Evolutionary conservation across 2,329 filamentous ascomycete species (phyloP).

Genomic region (Talaromyces marneffei): DNA sequence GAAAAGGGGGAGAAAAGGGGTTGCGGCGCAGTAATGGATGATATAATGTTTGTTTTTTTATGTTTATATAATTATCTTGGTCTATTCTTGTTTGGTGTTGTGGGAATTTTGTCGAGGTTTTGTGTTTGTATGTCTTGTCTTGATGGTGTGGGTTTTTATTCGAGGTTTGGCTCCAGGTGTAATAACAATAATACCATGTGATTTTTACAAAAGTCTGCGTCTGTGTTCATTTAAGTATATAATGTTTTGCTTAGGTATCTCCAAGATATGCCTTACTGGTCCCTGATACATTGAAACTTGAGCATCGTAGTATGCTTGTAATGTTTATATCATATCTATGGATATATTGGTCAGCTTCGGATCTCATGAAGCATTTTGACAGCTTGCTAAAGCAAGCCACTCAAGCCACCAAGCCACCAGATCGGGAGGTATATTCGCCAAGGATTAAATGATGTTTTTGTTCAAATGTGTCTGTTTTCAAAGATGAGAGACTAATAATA

Average conservation of each 20-base stretch:
- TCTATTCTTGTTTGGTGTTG: not conserved
- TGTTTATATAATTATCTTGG: not conserved
- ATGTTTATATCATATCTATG: not conserved
- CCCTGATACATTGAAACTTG: no score
- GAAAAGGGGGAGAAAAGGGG: not conserved
- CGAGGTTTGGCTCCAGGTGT: conserved; percentile 2
- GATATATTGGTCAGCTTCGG: not conserved
- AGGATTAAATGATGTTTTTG: not conserved
- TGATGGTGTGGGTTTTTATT: not conserved
- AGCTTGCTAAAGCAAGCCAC: not conserved
- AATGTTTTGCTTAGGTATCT: not conserved
- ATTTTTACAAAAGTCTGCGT: not conserved
- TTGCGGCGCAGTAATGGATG: conserved; percentile 2
- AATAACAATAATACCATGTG: conserved; percentile 7
- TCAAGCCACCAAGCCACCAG: not conserved
- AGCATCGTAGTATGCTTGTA: no score
- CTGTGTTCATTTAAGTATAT: not conserved
- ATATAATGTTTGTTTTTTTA: not conserved
- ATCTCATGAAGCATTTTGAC: not conserved
- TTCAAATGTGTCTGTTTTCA: not conserved
- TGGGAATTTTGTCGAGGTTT: not conserved
- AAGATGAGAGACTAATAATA: not conserved
- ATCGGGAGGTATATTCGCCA: not conserved
- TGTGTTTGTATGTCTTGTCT: not conserved
- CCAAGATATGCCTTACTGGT: no score